Base-by-base conservation (phyloP, 2,329 filamentous ascomycete species). In the Fusarium odoratissimum region DNA sequence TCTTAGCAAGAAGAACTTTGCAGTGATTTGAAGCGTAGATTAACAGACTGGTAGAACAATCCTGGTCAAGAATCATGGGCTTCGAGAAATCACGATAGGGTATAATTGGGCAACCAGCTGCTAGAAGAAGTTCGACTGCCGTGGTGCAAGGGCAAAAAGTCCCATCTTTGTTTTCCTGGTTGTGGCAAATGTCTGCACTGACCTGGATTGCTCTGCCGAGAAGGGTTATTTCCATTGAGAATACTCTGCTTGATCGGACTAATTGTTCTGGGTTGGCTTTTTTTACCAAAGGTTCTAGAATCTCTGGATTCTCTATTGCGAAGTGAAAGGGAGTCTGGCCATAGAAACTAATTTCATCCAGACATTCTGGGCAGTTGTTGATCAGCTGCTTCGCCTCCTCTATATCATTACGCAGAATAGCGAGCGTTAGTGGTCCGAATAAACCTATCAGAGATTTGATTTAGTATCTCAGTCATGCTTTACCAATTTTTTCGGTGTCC, bases 61-160 rank as follows among this genome's bases (percentile, higher is more conserved):
- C 3, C 13, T 10, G 14, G 1, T 0, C 1, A 10, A 5, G 7
- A 5, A 2, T 3, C 6, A 1, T 3, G 5, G 17, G 9, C 9
- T 6, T 2, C 35, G 10, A 19, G 17, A 63, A 64, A 16, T 64
- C 55, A 4, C 12, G 21, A 1, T 11, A 16, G 2, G 60, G 55
- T 25, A 51, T 44, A 17, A 60, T 44, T 4, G 60, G 60, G 14
- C n/a, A 60, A 14, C 25, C 8, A 12, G 44, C 44, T 9, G 31
- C 23, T 12, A 64, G 11, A 3, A 64, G 6, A 9, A 51, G 12
- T 3, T 21, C 30, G 21, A 19, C 38, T 5, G 60, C 55, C 12
- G 6, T 17, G 6, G 41, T 16, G 4, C 60, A 64, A 4, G 55
- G 30, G 13, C 60, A 64, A 6, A 2, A 2, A 16, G 17, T 3